Conservation (phyloP, 805 yeast species). For the Lachancea dasiensis region DNA sequence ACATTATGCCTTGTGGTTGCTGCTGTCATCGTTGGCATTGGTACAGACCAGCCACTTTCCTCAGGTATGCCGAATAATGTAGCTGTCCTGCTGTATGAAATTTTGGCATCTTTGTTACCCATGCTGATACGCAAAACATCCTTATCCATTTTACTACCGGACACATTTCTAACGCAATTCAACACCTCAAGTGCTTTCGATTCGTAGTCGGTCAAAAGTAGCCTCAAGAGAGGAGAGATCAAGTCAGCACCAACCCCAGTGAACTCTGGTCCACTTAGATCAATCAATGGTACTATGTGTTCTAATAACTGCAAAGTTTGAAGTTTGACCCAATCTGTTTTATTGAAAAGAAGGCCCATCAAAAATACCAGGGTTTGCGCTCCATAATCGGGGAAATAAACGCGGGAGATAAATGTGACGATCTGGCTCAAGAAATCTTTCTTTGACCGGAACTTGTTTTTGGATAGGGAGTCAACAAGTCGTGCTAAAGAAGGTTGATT, state of each 20-base stretch:
- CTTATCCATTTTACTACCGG: conserved; percentile 86
- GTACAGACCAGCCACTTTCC: conserved; percentile 94
- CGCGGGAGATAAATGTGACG: conserved; percentile 57
- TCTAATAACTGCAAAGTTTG: conserved; percentile 76
- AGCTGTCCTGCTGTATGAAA: conserved; percentile 78
- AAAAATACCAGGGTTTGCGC: conserved; percentile 71
- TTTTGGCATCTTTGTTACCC: conserved; percentile 71
- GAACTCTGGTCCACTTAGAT: conserved; percentile 71
- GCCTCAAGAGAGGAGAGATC: conserved; percentile 79
- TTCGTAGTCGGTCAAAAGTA: conserved; percentile 77
- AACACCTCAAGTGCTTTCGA: conserved; percentile 84
- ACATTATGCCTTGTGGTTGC: conserved; percentile 87
- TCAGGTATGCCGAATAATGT: conserved; percentile 88
- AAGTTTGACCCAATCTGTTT: conserved; percentile 66
- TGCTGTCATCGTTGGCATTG: conserved; percentile 89
- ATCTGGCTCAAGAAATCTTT: conserved; percentile 83
- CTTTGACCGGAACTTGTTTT: conserved; percentile 79
- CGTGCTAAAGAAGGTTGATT: conserved; percentile 57
- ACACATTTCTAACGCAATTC: conserved; percentile 77
- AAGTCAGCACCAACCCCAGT: conserved; percentile 91
- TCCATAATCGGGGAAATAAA: conserved; percentile 68
- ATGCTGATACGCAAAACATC: conserved; percentile 88
- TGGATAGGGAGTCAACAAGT: conserved; percentile 69
- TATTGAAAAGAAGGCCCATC: conserved; percentile 74
- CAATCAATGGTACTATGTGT: conserved; percentile 68